A percentile compares a stretch with the other conserved stretches of the same genome.
These are phyloP conservation scores for Calonectria pteridis DNA, from an alignment of 2,329 filamentous ascomycete species.

Conservation along the genomic window DNA sequence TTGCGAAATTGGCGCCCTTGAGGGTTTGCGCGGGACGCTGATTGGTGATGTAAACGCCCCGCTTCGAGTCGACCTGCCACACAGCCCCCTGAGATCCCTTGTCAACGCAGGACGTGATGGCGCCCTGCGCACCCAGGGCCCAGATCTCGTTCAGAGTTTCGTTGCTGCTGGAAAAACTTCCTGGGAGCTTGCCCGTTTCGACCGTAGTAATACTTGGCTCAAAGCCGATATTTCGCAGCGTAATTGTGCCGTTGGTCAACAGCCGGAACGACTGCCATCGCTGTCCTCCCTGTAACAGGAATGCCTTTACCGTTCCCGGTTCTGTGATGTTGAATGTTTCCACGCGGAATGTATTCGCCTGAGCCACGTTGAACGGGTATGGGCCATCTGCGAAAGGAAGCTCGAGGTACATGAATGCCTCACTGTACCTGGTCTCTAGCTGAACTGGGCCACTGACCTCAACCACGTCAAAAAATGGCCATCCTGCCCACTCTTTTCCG, in stretches of 20 bases:
- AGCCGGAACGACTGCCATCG: conserved; percentile 14
- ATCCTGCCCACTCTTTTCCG: conserved; percentile 4
- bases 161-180: neutral
- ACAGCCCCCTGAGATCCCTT: neutral
- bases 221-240: neutral
- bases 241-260: neutral
- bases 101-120: neutral
- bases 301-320: neutral
- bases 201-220: neutral
- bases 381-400: neutral
- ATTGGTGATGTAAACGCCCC: neutral
- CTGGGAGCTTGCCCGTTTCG: neutral
- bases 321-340: conserved; percentile 18
- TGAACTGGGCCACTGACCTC: neutral
- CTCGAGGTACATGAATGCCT: neutral
- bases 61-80: conserved; percentile 9
- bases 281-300: conserved; percentile 5
- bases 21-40: conserved; percentile 4
- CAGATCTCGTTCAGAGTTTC: conserved; percentile 6
- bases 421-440: conserved; percentile 12
- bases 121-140: neutral
- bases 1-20: neutral
- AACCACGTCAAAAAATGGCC: neutral
- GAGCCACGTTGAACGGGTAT: conserved; percentile 9
- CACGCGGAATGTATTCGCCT: conserved; percentile 3